Evolutionary conservation across 805 yeast species (phyloP).

Genomic region (Saccharomycopsis fermentans): DNA sequence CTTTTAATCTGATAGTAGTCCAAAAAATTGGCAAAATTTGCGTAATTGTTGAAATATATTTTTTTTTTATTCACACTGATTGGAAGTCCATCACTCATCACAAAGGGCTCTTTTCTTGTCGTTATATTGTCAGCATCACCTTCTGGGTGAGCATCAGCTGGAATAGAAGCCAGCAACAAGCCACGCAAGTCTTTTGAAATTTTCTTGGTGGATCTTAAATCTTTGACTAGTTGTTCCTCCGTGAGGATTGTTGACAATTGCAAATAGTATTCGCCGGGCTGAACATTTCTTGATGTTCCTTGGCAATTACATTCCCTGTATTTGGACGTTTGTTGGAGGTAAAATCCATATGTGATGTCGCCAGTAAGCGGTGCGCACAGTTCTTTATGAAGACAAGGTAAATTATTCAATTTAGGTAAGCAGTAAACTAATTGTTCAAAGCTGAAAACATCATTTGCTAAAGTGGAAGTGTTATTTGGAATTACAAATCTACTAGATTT

Average conservation of each 20-base stretch:
- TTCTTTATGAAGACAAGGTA: conserved; percentile 6
- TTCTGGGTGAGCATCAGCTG: neutral
- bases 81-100: neutral
- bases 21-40: conserved; percentile 7
- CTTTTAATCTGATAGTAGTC: conserved; percentile 4
- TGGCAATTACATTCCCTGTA: neutral
- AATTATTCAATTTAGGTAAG: neutral
- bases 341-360: neutral
- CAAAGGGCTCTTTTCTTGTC: neutral
- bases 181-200: neutral
- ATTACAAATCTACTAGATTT: neutral
- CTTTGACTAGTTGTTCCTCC: neutral
- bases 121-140: neutral
- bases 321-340: neutral
- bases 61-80: conserved; percentile 1
- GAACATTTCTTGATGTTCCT: neutral
- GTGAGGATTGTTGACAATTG: neutral
- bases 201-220: neutral
- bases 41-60: neutral
- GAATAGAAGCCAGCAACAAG: neutral
- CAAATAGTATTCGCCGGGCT: neutral
- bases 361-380: neutral
- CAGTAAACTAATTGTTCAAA: neutral
- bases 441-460: neutral
- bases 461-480: neutral